A percentile compares a stretch with the other conserved stretches of the same genome.
Conservation (phyloP, 345 rosid species). For the Eucalyptus erythrocorys region DNA sequence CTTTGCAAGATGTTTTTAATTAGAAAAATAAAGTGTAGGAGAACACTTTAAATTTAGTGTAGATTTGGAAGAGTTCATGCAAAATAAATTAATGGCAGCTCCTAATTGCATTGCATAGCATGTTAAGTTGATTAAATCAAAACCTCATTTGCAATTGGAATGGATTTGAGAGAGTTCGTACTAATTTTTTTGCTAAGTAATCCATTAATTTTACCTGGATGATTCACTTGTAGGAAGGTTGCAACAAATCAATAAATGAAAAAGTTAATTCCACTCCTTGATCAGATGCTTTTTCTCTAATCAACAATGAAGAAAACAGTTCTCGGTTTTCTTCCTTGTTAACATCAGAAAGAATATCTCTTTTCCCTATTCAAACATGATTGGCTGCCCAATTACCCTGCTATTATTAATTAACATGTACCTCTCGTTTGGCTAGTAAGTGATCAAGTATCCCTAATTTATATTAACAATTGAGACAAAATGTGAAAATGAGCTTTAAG, state of each 20-base stretch:
- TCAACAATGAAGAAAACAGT: background rate
- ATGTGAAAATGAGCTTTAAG: background rate
- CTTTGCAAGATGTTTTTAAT: no score
- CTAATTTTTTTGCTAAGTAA: background rate
- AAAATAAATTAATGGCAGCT: background rate
- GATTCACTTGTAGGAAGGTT: background rate
- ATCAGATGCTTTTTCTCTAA: background rate
- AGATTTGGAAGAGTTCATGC: no score
- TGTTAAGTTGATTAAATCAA: background rate
- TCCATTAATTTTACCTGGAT: background rate
- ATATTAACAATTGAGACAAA: background rate
- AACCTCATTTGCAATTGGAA: background rate
- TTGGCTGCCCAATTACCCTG: background rate
- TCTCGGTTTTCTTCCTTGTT: background rate
- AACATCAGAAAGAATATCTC: background rate
- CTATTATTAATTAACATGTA: background rate
- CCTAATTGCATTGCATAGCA: background rate
- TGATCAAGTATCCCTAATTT: background rate
- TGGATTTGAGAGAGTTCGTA: accelerated
- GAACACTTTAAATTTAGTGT: no score
- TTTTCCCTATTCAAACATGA: background rate
- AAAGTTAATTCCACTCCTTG: background rate
- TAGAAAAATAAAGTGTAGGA: no score
- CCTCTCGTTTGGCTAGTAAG: background rate
- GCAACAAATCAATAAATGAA: background rate